Base-by-base conservation (phyloP, 768 basidiomycete genomes). In the Suillus placidus region DNA sequence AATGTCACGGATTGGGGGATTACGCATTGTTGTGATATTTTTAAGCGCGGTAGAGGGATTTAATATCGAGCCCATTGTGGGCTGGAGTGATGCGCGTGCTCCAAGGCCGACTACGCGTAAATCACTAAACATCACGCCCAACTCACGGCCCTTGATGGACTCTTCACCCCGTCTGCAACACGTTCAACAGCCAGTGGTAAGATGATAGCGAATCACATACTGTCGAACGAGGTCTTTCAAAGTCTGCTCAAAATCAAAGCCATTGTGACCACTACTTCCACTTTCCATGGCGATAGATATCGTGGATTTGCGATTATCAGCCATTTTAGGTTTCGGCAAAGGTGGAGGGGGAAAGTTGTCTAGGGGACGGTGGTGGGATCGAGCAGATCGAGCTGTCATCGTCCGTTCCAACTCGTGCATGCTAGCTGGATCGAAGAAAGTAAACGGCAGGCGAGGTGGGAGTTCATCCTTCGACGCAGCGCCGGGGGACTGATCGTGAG, bases 81-180 rank as follows among this genome's bases (percentile, higher is more conserved):
- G 70, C 67, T 88, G 86, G 61, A 82, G 82, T 9, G 82, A 83
- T 0, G 85, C 85, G 0, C 85, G 76, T 1, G 86, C 77, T 6
- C 88, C 88, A 8, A 87, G 69, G 3, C 89, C 90, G 30, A 85
- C 80, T 8, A 91, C 90, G 0, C 78, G 79, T 20, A 92, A 81
- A 40, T 86, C 76, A 61, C 85, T 72, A 66, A 91, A 91, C 51
- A 81, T 67, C 13, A 91, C 87, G 0, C 89, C 90, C 4, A 91
- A 83, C 60, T 85, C 80, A 30, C 88, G 82, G 1, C 76, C 64
- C 67, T 81, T 81, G 66, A 87, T 83, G n/a, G 82, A 80, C 0
- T 81, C 79, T 66, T 84, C 80, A 8, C 80, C 80, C 30, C 74
- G 79, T 67, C 88, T 89, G 60, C 12, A 61, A 70, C 42, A 16